Conservation (phyloP, 2,329 filamentous ascomycete species). For the Phialophora expanda region DNA sequence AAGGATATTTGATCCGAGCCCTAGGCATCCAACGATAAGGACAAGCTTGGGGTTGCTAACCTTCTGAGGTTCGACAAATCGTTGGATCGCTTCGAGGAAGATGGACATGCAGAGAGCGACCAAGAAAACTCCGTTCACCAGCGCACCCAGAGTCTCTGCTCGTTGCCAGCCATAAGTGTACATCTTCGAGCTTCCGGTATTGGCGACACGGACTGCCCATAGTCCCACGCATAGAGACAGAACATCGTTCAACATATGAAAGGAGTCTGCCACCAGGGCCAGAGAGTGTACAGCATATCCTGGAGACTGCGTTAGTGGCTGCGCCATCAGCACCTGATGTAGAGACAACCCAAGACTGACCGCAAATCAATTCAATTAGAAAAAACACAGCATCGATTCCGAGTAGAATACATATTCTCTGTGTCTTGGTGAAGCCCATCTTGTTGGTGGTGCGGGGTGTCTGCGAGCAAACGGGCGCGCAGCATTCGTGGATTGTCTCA, state of each 20-base stretch:
- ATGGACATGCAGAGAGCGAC: constrained; percentile 96
- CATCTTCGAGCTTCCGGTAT: constrained; percentile 81
- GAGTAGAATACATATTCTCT: constrained; percentile 90
- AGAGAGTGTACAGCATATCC: constrained; percentile 87
- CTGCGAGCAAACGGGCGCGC: constrained; percentile 25
- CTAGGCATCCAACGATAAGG: constrained; percentile 83
- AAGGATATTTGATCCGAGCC: constrained; percentile 84
- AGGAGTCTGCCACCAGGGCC: constrained; percentile 92
- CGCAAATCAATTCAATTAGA: constrained; percentile 81
- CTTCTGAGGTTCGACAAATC: constrained; percentile 87
- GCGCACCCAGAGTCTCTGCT: constrained; percentile 92
- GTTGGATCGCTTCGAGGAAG: constrained; percentile 89
- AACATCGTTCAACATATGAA: constrained; percentile 99
- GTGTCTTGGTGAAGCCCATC: constrained; percentile 77
- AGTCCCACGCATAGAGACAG: constrained; percentile 89
- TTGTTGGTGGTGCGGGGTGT: constrained; percentile 10
- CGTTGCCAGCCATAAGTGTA: constrained; percentile 99
- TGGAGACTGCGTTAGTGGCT: constrained; percentile 37
- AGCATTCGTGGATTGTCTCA: constrained; percentile 37
- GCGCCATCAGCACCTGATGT: not conserved
- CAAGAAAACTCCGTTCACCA: constrained; percentile 96
- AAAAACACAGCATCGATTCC: constrained; percentile 90
- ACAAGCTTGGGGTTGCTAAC: constrained; percentile 86
- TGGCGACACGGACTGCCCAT: constrained; percentile 92
- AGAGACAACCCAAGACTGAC: constrained; percentile 44